Evolutionary conservation across 192 early-diverging fungal genomes (phyloP).

Genomic region (Coemansia sp.): DNA sequence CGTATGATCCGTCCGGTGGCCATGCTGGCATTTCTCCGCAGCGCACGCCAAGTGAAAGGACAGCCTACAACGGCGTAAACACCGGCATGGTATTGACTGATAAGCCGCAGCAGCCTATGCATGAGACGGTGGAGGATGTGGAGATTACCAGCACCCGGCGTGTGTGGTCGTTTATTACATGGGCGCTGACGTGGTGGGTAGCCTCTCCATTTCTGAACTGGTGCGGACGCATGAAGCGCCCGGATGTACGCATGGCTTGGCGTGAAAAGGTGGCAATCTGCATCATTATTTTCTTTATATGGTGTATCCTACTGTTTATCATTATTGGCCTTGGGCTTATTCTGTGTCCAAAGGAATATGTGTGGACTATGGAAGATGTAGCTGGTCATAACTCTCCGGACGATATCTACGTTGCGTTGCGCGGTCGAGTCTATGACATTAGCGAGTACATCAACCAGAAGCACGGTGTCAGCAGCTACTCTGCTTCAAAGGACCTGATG

Average conservation of each 20-base stretch:
- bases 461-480: constrained; percentile 53
- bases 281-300: constrained; percentile 81
- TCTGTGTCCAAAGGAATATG: constrained; percentile 69
- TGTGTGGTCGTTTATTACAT: constrained; percentile 35
- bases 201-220: constrained; percentile 44
- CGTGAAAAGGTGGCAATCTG: constrained; percentile 89
- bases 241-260: constrained; percentile 95
- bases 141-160: constrained; percentile 36
- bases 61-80: constrained; percentile 19
- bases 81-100: constrained; percentile 9
- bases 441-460: constrained; percentile 46
- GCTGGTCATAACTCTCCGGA: constrained; percentile 52
- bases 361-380: constrained; percentile 69
- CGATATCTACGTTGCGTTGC: constrained; percentile 62
- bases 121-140: constrained; percentile 45
- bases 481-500: constrained; percentile 41
- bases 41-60: constrained; percentile 30
- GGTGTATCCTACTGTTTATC: constrained; percentile 79
- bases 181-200: constrained; percentile 49
- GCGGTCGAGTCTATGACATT: constrained; percentile 80
- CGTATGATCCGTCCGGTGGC: constrained; percentile 6
- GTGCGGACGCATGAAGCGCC: constrained; percentile 73
- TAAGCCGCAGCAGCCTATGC: constrained; percentile 23
- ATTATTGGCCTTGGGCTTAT: constrained; percentile 77
- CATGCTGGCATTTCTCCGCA: constrained; percentile 10